Percentiles rank a stretch among this genome's conserved stretches.
Evolutionary conservation across 2,329 filamentous ascomycete species (phyloP).

Genomic region (Chaetomiaceae sp.): DNA sequence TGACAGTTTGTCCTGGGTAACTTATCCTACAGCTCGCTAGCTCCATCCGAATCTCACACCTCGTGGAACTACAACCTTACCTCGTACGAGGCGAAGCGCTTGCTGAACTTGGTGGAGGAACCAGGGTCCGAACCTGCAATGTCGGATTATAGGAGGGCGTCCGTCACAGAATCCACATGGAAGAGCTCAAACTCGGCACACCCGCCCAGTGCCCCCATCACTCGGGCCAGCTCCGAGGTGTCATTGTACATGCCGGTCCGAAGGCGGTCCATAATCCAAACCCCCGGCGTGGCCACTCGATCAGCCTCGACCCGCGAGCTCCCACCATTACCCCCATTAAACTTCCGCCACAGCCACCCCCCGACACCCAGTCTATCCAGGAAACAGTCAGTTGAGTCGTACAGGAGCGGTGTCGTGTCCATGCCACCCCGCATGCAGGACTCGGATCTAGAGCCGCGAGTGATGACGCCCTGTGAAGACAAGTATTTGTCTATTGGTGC

Average conservation of each 20-base stretch:
- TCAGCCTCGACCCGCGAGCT: conserved; percentile 25
- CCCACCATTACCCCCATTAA: conserved; percentile 28
- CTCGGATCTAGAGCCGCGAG: conserved; percentile 32
- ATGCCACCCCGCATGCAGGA: conserved; percentile 30
- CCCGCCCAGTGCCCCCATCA: conserved; percentile 29
- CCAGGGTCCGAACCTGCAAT: conserved; percentile 31
- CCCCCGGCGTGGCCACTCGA: conserved; percentile 47
- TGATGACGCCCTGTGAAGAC: conserved; percentile 47
- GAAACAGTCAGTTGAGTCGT: conserved; percentile 38
- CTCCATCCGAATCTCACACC: conserved; percentile 30
- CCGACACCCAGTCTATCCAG: conserved; percentile 36
- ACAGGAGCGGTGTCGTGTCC: conserved; percentile 31
- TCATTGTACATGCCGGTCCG: conserved; percentile 45
- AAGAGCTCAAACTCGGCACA: conserved; percentile 34
- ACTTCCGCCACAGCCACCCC: conserved; percentile 36
- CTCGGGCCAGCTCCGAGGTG: conserved; percentile 43
- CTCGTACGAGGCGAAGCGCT: conserved; percentile 43
- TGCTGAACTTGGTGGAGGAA: conserved; percentile 38
- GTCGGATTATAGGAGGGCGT: conserved; percentile 33
- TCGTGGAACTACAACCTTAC: conserved; percentile 41
- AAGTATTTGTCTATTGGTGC: conserved; percentile 58
- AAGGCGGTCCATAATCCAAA: conserved; percentile 44
- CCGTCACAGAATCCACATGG: conserved; percentile 33
- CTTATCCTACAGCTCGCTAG: conserved; percentile 31
- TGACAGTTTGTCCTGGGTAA: conserved; percentile 10